Evolutionary conservation across 257 asterid species (phyloP), one percentile per base, ranked within the genome.

Genomic region (Verbascum thapsus): DNA sequence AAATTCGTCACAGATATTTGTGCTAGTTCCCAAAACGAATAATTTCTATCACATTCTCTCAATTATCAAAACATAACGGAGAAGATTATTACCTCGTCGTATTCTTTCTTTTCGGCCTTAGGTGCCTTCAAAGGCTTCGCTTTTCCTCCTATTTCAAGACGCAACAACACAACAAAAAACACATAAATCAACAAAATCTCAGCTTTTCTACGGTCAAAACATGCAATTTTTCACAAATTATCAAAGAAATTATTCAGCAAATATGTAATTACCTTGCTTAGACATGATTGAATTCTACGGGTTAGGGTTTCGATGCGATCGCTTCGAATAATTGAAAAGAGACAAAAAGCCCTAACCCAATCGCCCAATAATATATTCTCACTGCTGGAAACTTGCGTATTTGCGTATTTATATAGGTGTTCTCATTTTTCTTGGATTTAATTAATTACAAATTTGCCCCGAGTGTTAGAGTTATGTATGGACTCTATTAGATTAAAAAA

Each of bases 61-160:
- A 57, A 16, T 18, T 2, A 47, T 34, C 52, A 47, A 35, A 63
- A 8, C 50, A 63, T 26, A 57, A 8, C 30, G 61, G 55, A 2
- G 64, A 20, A 43, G 57, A 52, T 17, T 38, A 16, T 39, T 70
- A 75, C 91, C 77, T 84, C 91, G 43, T 84, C 88, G 71, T 84
- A 84, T 8, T 84, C 91, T 64, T 76, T 81, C 85, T 84, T 81
- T 1, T 72, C 84, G 45, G 72, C 49, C 74, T 84, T 84, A 6
- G 88, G 84, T 16, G 61, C 70, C 86, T 84, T 84, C 85, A 84
- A 72, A 56, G 91, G 91, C 77, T 84, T 84, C 32, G 91, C 88
- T 63, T 84, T 84, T 72, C 88, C 91, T 45, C 91, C 91, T 83
- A 72, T 54, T 58, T 61, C 54, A 67, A 45, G 1, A 61, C 40